A percentile compares a stretch with the other conserved stretches of the same genome.
These are phyloP conservation scores for Vicia faba DNA, from an alignment of 306 rosid genomes.

Conservation along the genomic window DNA sequence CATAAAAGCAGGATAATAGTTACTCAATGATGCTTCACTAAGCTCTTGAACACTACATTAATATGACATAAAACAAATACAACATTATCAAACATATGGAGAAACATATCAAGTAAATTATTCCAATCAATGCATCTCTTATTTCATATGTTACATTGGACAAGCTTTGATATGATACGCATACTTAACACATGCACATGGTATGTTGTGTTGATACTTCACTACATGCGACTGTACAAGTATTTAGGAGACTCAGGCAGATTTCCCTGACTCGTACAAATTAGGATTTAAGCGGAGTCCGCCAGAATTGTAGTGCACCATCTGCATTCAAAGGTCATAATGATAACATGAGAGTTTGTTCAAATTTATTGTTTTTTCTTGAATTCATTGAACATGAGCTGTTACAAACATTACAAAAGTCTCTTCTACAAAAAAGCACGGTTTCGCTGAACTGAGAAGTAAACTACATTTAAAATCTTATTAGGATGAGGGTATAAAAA, in stretches of 20 bases:
- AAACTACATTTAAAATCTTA: constrained; percentile 54
- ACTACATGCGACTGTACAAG: constrained; percentile 80
- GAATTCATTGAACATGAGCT: constrained; percentile 30
- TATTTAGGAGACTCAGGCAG: constrained; percentile 90
- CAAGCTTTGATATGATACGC: constrained; percentile 28
- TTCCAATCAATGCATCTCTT: too few relatives aligned
- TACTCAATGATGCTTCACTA: too few relatives aligned
- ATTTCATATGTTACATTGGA: constrained; percentile 34
- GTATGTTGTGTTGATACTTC: constrained; percentile 41
- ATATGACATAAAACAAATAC: too few relatives aligned
- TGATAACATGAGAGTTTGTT: constrained; percentile 33
- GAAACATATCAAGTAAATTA: too few relatives aligned
- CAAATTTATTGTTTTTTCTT: constrained; percentile 20
- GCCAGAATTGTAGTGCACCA: constrained; percentile 85
- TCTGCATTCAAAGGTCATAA: constrained; percentile 55
- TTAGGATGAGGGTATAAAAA: too few relatives aligned
- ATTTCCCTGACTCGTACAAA: constrained; percentile 94
- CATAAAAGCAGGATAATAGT: too few relatives aligned
- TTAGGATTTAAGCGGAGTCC: constrained; percentile 92
- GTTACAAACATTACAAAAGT: neutral
- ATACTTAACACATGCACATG: constrained; percentile 14
- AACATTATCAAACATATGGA: too few relatives aligned
- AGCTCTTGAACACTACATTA: too few relatives aligned
- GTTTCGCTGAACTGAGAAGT: constrained; percentile 3
- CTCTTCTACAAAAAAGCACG: constrained; percentile 3